Evolutionary conservation across 2,329 filamentous ascomycete species (phyloP).

Genomic region (Aspergillus fumigatiaffinis): DNA sequence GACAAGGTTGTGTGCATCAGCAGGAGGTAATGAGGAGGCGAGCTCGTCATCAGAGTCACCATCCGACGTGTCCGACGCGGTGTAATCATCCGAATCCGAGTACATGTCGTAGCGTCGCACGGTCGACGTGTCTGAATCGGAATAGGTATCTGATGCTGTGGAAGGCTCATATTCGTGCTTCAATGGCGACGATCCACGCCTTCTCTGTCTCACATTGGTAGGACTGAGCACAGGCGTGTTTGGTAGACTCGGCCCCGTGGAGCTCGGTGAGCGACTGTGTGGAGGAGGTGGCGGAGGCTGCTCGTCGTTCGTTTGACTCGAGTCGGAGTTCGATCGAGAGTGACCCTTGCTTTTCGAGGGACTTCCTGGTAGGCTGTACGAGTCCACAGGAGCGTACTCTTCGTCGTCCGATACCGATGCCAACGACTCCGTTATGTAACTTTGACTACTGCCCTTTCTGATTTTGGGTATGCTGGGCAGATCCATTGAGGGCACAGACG

Average conservation of each 20-base stretch:
- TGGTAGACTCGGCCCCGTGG: conserved; percentile 41
- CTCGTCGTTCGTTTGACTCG: conserved; percentile 22
- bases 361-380: conserved; percentile 17
- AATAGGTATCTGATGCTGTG: conserved; percentile 60
- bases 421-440: conserved; percentile 24
- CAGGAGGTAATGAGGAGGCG: conserved; percentile 23
- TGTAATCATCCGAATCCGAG: conserved; percentile 46
- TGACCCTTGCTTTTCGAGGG: conserved; percentile 24
- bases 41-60: conserved; percentile 53
- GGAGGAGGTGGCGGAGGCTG: conserved; percentile 42
- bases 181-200: conserved; percentile 82
- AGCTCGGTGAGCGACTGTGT: conserved; percentile 52
- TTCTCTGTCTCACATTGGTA: conserved; percentile 48
- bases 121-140: conserved; percentile 53
- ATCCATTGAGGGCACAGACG: conserved; percentile 45
- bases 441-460: conserved; percentile 35
- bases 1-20: conserved; percentile 33
- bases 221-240: conserved; percentile 48
- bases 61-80: conserved; percentile 51
- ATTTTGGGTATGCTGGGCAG: conserved; percentile 44
- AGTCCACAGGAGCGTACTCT: conserved; percentile 24
- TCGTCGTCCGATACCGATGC: conserved; percentile 24
- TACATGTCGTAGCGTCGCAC: conserved; percentile 50
- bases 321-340: conserved; percentile 25
- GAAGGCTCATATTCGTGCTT: conserved; percentile 98